Evolutionary conservation across 352 stramenopile species (phyloP).

Genomic region (Globisporangium iwayamae): DNA sequence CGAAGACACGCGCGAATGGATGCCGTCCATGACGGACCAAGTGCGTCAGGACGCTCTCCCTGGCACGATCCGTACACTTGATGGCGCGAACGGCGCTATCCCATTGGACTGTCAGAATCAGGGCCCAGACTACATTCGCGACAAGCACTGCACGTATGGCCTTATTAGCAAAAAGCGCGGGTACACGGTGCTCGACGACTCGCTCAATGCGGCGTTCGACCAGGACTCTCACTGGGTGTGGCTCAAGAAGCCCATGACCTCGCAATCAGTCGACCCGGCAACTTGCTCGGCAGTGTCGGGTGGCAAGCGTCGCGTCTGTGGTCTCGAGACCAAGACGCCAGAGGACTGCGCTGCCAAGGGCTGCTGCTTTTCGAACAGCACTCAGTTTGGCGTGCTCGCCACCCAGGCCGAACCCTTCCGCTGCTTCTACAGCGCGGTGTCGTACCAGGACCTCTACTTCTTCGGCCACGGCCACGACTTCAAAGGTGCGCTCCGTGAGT

Average conservation of each 20-base stretch:
- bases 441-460: constrained; percentile 48
- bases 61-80: constrained; percentile 39
- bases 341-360: constrained; percentile 23
- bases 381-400: constrained; percentile 1
- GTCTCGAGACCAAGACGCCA: constrained; percentile 17
- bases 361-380: constrained; percentile 24
- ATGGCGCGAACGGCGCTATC: constrained; percentile 25
- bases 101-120: constrained; percentile 28
- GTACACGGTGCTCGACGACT: constrained; percentile 36
- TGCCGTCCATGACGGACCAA: constrained; percentile 22
- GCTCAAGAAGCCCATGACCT: constrained; percentile 10
- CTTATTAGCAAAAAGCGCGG: constrained; percentile 32
- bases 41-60: constrained; percentile 20
- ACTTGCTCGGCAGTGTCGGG: constrained; percentile 16
- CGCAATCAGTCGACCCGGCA: neutral
- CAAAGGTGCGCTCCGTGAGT: constrained; percentile 35
- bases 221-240: constrained; percentile 24
- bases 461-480: constrained; percentile 42
- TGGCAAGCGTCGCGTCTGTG: constrained; percentile 23
- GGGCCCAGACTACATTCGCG: constrained; percentile 24
- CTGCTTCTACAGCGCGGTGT: constrained; percentile 29
- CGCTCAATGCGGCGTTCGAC: constrained; percentile 22
- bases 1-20: constrained; percentile 12
- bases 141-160: constrained; percentile 37
- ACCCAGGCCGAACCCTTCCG: constrained; percentile 15